These are phyloP conservation scores for Yarrowia sp. DNA, from an alignment of 805 yeast species.

Conservation along the genomic window DNA sequence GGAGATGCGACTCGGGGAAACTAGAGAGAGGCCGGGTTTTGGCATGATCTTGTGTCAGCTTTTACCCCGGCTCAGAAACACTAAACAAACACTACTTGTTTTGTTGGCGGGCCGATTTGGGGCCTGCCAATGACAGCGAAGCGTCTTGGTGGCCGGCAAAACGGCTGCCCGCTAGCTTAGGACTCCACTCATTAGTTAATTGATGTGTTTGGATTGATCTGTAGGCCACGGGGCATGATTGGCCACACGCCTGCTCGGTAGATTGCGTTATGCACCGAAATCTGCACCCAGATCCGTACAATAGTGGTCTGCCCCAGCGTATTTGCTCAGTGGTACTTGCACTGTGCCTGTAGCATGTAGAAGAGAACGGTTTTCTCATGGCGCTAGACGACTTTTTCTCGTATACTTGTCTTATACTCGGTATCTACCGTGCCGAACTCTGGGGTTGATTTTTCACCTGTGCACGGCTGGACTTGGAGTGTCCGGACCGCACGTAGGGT, in stretches of 20 bases:
- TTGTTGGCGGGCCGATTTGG: conserved; percentile 1
- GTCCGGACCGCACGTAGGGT: background rate
- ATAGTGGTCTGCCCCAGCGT: too few relatives aligned
- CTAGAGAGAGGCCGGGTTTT: too few relatives aligned
- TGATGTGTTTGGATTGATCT: conserved; percentile 19
- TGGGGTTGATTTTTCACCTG: conserved; percentile 6
- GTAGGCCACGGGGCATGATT: background rate
- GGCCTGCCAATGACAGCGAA: conserved; percentile 15
- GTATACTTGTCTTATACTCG: background rate
- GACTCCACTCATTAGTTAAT: conserved; percentile 39
- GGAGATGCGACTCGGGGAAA: too few relatives aligned
- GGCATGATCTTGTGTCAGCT: background rate
- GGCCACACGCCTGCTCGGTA: background rate
- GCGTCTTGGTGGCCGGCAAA: background rate
- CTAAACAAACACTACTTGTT: conserved; percentile 22
- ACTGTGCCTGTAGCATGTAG: too few relatives aligned
- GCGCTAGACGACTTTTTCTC: background rate
- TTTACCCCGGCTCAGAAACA: background rate
- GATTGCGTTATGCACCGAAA: too few relatives aligned
- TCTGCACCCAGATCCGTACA: too few relatives aligned
- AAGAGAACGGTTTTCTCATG: too few relatives aligned
- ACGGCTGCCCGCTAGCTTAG: conserved; percentile 5
- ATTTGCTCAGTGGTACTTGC: too few relatives aligned
- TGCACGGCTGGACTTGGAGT: conserved; percentile 26
- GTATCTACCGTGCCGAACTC: too few relatives aligned